Evolutionary conservation across 352 stramenopile species (phyloP), one percentile per base, ranked within the genome.

Genomic region (Pythium insidiosum): DNA sequence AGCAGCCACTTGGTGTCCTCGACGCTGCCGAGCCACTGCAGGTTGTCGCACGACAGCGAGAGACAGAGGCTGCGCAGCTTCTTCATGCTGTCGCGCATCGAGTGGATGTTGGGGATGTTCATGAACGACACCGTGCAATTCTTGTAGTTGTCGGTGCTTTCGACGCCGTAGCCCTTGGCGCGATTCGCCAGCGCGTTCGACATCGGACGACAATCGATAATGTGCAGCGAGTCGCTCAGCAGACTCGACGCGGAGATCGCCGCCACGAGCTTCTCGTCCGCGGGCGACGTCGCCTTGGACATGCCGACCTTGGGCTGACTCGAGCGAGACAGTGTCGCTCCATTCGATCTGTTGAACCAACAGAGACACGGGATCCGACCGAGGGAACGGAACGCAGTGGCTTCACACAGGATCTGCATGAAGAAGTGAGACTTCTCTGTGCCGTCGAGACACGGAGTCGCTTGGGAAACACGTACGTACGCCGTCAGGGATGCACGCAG

Each of bases 71-170:
- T 57, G 3, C 76, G 73, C 15, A 90, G 48, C 36, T 76, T 88
- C 61, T 85, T 88, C 59, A 89, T 77, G 25, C 72, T 91, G 61
- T 98, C 91, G 28, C 97, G 88, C 70, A 99, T 97, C 12, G 87
- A 92, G 63, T 99, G 95, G 49, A 99, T 99, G 59, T 99, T 99
- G 11, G 85, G 88, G 56, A 99, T 98, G 48, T 97, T 96, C 81
- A 97, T 97, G 74, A 99, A 99, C 22, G 87, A 86, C n/a, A 99
- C 67, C 0, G 78, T 89, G 26, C 77, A 86, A 41, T 92, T 92
- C 37, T 90, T 85, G 71, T 99, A 99, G 65, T 97, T 94, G 30
- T 95, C 91, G 0, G 82, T 89, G 63, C 95, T 98, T 61, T 98
- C 95, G 41, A 97, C 95, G 26, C 94, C 92, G 65, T 95, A 97